Base-by-base conservation (phyloP, 805 yeast genomes). In the Pichia membranifaciens region DNA sequence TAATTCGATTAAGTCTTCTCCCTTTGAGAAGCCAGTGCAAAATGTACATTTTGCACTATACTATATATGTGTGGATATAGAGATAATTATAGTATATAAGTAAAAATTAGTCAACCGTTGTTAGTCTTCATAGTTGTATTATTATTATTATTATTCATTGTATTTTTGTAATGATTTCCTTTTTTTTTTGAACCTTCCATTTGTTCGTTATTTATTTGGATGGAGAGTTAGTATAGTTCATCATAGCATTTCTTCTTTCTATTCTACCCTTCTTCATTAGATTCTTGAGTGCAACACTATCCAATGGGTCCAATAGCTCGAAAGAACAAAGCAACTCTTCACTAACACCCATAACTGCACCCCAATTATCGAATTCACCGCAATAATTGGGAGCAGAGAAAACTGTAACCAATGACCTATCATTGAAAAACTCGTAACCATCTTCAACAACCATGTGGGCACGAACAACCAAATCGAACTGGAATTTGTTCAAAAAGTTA, bases 341-440 rank as follows among this genome's bases (percentile, higher is more conserved):
- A 53, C 87, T 79, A 15, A 91, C 98, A 57, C 95, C 82, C 98
- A 91, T 91, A 5, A 91, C 97, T 2, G 99, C 99, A 21, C 96
- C 96, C 96, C 96, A 88, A 59, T 88, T 88, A 63, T 89, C 87
- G 59, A 82, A 82, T 64, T 82, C 89, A n/a, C 89, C 88, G 58
- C 88, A 82, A 61, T 82, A 82, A 62, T 82, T 82, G 10, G 88
- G 89, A 2, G 89, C 89, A 44, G 81, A 74, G 59, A 82, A 82
- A 20, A 82, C 87, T 0, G 89, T 82, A 21, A 83, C 88, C 53
- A 82, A 68, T 9, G 83, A 77, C 31, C 85, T 67, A 59, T 83
- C 87, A 55, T 82, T 82, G 69, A 82, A 82, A 57, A 82, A 82
- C 62, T 82, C 89, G 62, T 82, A 82, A 7, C 89, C 89, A 57